These are phyloP conservation scores for Hymenoscyphus salicellus DNA, from an alignment of 2,329 filamentous ascomycete species.

Conservation along the genomic window DNA sequence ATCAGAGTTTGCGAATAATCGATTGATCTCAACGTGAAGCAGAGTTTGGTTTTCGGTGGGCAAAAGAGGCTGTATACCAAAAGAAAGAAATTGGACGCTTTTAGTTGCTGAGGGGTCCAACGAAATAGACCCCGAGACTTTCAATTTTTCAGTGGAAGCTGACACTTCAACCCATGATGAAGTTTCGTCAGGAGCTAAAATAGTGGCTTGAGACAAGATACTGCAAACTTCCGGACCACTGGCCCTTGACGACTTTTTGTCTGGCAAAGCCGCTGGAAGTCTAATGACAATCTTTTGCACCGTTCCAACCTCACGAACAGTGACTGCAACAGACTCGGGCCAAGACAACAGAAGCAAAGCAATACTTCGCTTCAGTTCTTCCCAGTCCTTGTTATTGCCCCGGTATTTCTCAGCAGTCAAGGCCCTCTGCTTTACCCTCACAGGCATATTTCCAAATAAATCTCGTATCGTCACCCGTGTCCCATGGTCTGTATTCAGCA, in stretches of 20 bases:
- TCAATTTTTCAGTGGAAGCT: constrained; percentile 60
- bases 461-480: constrained; percentile 74
- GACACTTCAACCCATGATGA: constrained; percentile 67
- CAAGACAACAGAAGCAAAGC: constrained; percentile 70
- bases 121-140: constrained; percentile 69
- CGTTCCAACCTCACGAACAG: constrained; percentile 49
- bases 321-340: constrained; percentile 54
- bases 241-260: neutral
- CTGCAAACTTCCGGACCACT: constrained; percentile 40
- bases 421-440: constrained; percentile 78
- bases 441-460: constrained; percentile 86
- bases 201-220: constrained; percentile 63
- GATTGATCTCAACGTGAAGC: constrained; percentile 76
- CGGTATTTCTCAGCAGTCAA: constrained; percentile 48
- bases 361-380: constrained; percentile 40
- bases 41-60: constrained; percentile 57
- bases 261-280: constrained; percentile 11
- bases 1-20: constrained; percentile 68
- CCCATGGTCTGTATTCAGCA: constrained; percentile 60
- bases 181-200: constrained; percentile 53
- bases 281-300: constrained; percentile 28
- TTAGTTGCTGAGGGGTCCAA: constrained; percentile 67
- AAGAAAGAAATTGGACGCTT: constrained; percentile 74
- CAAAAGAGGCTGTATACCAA: constrained; percentile 67
- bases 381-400: constrained; percentile 61